Base-by-base conservation (phyloP, 495 filamentous ascomycete species). In the Penicillium riverlandense region DNA sequence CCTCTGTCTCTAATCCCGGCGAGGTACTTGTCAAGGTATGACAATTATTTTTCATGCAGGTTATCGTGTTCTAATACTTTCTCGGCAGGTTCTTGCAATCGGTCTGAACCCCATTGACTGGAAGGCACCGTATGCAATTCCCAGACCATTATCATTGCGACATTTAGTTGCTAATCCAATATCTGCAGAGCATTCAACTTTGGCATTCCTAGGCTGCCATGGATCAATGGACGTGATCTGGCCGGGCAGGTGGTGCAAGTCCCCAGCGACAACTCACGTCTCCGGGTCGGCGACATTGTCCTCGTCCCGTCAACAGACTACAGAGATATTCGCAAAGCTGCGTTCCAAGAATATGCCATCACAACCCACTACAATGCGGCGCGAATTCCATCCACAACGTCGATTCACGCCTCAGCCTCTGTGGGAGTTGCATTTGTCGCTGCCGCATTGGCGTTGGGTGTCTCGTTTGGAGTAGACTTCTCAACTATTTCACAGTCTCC, bases 101-200 rank as follows among this genome's bases (percentile, higher is more conserved):
- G 83, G 82, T 3, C 60, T 87, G 40, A 86, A 85, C 58, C 83
- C 82, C 3, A 76, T 85, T 38, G 83, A 87, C 57, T 86, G 83
- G 83, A 86, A 86, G 64, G 77, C 71, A 51, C 79, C 79, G 80
- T 83, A 69, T 30, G 71, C 71, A 34, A 11, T 34, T 3, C 32
- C 29, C 16, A 33, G 22, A 3, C 22, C 34, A 36, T 40, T 37
- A 22, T 22, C 22, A 22, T 22, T 22, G 22, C 22, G 22, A 22
- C 14, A 40, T 16, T 29, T 54, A 34, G 3, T 11, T 35, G 30
- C 32, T 11, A 35, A 1, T 37, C n/a, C n/a, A 29, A 35, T 12
- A 34, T 35, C 22, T 35, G 8, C 28, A 59, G 78, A 10, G 82
- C 81, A 43, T 85, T 76, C 52, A 79, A 80, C 53, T 86, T 83